These are phyloP conservation scores for Durio zibethinus DNA, from an alignment of 345 rosid species.

Conservation along the genomic window DNA sequence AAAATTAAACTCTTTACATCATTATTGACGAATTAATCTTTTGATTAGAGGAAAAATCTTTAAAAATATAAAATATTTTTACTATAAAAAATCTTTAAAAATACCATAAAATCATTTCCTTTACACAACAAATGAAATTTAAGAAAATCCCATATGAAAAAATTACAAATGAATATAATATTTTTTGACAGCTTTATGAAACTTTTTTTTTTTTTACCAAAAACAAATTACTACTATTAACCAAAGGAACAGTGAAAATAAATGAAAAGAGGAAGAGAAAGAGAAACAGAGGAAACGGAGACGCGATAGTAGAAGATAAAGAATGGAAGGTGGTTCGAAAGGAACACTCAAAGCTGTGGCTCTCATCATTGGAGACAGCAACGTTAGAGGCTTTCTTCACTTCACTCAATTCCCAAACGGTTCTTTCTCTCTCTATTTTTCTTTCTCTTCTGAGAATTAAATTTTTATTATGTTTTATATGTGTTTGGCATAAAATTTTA, in stretches of 20 bases:
- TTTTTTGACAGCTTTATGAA: too few species aligned
- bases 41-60: too few species aligned
- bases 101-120: too few species aligned
- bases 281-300: neutral
- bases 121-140: too few species aligned
- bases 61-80: too few species aligned
- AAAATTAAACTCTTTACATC: too few species aligned
- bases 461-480: neutral
- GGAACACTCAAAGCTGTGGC: conserved; percentile 74
- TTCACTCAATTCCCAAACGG: conserved; percentile 61
- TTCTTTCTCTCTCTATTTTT: conserved; percentile 23
- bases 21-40: too few species aligned
- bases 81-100: too few species aligned
- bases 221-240: neutral
- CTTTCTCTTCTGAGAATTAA: neutral
- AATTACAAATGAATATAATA: too few species aligned
- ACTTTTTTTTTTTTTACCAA: too few species aligned
- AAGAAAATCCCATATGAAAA: too few species aligned
- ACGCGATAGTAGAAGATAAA: neutral
- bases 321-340: conserved; percentile 42
- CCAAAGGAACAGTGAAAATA: neutral
- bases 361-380: conserved; percentile 60
- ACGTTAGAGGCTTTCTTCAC: conserved; percentile 62
- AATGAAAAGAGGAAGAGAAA: too few species aligned
- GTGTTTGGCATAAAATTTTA: neutral